A percentile compares a stretch with the other conserved stretches of the same genome.
Conservation (phyloP, 371 early-diverging fungal species). For the Mycotypha africana region DNA sequence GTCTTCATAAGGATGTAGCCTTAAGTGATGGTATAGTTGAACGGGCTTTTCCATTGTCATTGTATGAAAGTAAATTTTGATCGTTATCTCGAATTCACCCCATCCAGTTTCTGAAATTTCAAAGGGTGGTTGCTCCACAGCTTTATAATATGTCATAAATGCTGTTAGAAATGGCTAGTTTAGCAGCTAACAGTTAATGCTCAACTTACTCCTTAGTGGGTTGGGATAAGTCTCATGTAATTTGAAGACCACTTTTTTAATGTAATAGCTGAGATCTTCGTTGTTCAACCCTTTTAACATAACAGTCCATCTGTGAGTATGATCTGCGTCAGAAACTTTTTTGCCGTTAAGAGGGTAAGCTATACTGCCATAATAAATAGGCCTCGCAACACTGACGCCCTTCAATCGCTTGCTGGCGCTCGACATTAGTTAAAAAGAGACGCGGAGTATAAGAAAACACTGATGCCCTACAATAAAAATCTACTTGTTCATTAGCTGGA, state of each 20-base stretch:
- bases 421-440: conserved; percentile 19
- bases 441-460: too few species aligned
- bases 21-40: conserved; percentile 77
- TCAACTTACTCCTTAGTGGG: conserved; percentile 74
- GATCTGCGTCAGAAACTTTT: conserved; percentile 62
- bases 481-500: too few species aligned
- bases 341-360: conserved; percentile 64
- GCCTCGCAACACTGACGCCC: conserved; percentile 65
- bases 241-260: conserved; percentile 90
- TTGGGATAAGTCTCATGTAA: conserved; percentile 95
- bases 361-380: conserved; percentile 74
- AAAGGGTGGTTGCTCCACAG: conserved; percentile 81
- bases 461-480: too few species aligned
- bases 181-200: too few species aligned
- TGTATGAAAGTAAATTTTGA: conserved; percentile 81
- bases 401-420: conserved; percentile 44
- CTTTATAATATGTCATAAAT: too few species aligned
- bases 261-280: conserved; percentile 78
- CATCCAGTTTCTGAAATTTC: conserved; percentile 95
- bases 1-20: conserved; percentile 74
- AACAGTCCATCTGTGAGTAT: conserved; percentile 84
- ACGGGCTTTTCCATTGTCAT: conserved; percentile 79
- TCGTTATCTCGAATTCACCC: conserved; percentile 98
- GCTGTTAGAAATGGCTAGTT: too few species aligned
- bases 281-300: conserved; percentile 83